Evolutionary conservation across 2,329 filamentous ascomycete genomes (phyloP).

Genomic region (Fusarium staphyleae): DNA sequence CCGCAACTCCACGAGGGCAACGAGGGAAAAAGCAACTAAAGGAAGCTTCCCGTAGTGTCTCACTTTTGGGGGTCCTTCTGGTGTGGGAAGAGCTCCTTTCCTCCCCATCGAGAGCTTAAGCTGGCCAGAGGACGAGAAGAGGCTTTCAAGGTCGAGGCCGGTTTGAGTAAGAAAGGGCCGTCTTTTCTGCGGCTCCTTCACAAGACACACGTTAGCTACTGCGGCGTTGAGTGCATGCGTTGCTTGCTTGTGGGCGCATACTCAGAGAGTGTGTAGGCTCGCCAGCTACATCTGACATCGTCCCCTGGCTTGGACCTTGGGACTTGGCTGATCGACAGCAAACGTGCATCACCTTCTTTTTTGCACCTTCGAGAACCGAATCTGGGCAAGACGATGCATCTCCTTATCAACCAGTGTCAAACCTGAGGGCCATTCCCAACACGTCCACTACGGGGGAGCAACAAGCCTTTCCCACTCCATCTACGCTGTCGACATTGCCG

Average conservation of each 20-base stretch:
- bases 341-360: conserved; percentile 19
- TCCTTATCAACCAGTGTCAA: conserved; percentile 28
- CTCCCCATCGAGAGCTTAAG: conserved; percentile 14
- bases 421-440: conserved; percentile 37
- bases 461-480: conserved; percentile 8
- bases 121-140: conserved; percentile 5
- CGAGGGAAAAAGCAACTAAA: conserved; percentile 36
- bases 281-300: conserved; percentile 10
- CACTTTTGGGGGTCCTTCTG: conserved; percentile 25
- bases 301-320: conserved; percentile 15
- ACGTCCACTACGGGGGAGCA: conserved; percentile 12
- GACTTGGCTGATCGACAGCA: conserved; percentile 23
- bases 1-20: conserved; percentile 37
- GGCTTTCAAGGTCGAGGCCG: conserved; percentile 23
- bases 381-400: conserved; percentile 38
- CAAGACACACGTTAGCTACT: conserved; percentile 11
- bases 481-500: conserved; percentile 19
- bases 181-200: conserved; percentile 15
- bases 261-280: conserved; percentile 15
- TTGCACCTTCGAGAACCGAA: conserved; percentile 28
- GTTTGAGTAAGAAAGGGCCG: conserved; percentile 21
- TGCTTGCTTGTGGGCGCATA: conserved; percentile 14
- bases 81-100: conserved; percentile 30
- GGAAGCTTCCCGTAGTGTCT: conserved; percentile 38
- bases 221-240: conserved; percentile 28